phyloP scores from a whole-genome alignment of 768 basidiomycete genomes.

The Saitozyma podzolica region DNA sequence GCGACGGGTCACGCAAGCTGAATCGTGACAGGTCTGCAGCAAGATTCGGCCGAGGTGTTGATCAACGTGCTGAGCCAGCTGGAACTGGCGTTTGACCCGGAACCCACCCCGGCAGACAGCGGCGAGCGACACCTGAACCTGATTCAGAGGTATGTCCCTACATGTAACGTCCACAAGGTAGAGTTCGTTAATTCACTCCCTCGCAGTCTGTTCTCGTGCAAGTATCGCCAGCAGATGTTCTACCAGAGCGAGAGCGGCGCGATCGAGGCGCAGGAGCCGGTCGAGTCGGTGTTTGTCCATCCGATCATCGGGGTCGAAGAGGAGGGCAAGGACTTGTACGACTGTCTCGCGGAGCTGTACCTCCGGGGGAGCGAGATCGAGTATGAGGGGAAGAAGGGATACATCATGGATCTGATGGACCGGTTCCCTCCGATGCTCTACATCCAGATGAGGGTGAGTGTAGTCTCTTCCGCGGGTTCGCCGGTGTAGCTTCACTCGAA shows the following conservation, averaged over 20 bases:
- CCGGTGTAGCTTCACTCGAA: neutral
- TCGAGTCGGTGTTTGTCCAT: conserved; percentile 89
- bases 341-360: conserved; percentile 79
- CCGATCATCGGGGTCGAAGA: conserved; percentile 83
- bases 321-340: conserved; percentile 88
- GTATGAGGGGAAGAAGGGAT: conserved; percentile 78
- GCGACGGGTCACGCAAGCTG: conserved; percentile 13
- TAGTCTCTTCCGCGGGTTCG: neutral
- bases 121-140: conserved; percentile 63
- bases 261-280: conserved; percentile 57
- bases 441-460: conserved; percentile 84
- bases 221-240: conserved; percentile 64
- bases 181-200: neutral
- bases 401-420: conserved; percentile 80
- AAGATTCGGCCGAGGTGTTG: conserved; percentile 98
- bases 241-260: conserved; percentile 25
- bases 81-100: conserved; percentile 71
- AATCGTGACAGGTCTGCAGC: conserved; percentile 65
- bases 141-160: conserved; percentile 68
- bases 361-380: conserved; percentile 81
- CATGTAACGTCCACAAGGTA: neutral
- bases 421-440: conserved; percentile 80
- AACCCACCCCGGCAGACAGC: conserved; percentile 59
- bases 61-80: conserved; percentile 99
- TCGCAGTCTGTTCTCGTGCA: conserved; percentile 80